phyloP scores from a whole-genome alignment of 768 basidiomycete genomes.

The Mycena indigotica region DNA sequence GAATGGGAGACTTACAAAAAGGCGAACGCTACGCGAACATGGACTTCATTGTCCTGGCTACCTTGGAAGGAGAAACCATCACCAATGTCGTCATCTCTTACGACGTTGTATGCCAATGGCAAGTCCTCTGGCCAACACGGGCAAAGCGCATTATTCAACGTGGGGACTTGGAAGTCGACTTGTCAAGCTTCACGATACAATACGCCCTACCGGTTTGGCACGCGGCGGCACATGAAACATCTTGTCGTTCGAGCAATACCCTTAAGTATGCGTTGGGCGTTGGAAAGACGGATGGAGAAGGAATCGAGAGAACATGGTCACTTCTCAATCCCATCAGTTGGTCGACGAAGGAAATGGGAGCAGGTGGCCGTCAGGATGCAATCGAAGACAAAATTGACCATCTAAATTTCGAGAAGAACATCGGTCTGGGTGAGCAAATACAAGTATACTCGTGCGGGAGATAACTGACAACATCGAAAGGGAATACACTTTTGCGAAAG shows the following conservation, averaged over 20 bases:
- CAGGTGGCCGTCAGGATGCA: constrained; percentile 26
- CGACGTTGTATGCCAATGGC: constrained; percentile 31
- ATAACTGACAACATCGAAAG: not conserved
- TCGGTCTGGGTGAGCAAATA: not conserved
- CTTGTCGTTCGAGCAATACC: constrained; percentile 18
- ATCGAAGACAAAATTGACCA: constrained; percentile 32
- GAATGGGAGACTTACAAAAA: constrained; percentile 16
- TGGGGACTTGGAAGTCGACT: not conserved
- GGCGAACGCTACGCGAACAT: constrained; percentile 29
- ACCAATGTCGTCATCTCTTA: constrained; percentile 16
- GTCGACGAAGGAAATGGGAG: constrained; percentile 36
- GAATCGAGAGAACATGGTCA: constrained; percentile 33
- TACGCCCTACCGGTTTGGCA: constrained; percentile 22
- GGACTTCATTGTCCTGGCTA: constrained; percentile 26
- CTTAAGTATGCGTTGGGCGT: constrained; percentile 18
- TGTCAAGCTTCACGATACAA: constrained; percentile 2
- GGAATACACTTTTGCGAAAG: not conserved
- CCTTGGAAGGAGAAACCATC: not conserved
- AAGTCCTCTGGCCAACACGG: not conserved
- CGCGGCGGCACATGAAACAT: constrained; percentile 20
- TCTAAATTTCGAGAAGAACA: constrained; percentile 1
- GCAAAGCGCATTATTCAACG: not conserved
- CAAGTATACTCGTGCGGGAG: too few species aligned
- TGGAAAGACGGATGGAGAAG: constrained; percentile 19
- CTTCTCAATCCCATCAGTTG: constrained; percentile 24